Conservation (phyloP, 2,329 filamentous ascomycete genomes). For the Cladophialophora psammophila region DNA sequence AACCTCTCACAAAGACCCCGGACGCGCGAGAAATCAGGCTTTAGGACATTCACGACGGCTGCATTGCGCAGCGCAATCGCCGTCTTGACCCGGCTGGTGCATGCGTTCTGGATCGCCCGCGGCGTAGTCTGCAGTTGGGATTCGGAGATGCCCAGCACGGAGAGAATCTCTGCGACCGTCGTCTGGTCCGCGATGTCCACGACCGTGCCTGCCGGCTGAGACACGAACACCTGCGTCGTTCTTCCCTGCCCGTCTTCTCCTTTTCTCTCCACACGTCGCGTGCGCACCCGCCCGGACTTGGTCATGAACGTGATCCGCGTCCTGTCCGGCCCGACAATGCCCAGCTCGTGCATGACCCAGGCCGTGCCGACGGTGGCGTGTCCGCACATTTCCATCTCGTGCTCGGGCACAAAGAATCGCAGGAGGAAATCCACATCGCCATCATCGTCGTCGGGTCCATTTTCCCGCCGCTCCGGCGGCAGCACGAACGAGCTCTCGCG, state of each 20-base stretch:
- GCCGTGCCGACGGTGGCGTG: constrained; percentile 20
- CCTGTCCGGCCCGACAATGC: background rate
- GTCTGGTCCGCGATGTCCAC: background rate
- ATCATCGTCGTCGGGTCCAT: background rate
- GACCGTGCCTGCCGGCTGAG: constrained; percentile 13
- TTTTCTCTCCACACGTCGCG: background rate
- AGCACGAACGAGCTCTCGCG: constrained; percentile 14
- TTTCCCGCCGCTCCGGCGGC: background rate
- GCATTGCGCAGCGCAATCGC: constrained; percentile 1
- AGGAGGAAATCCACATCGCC: constrained; percentile 7
- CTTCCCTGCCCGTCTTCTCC: background rate
- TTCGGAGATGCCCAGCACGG: constrained; percentile 2
- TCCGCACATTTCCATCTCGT: constrained; percentile 24
- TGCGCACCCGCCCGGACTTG: constrained; percentile 12
- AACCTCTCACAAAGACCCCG: constrained; percentile 9
- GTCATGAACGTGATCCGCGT: constrained; percentile 3
- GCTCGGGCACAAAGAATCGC: constrained; percentile 18
- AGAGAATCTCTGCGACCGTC: background rate
- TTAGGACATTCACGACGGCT: constrained; percentile 7
- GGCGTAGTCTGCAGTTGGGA: background rate
- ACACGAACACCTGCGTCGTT: constrained; percentile 14
- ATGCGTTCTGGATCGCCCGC: constrained; percentile 7
- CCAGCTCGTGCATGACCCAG: constrained; percentile 17
- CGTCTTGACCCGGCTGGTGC: constrained; percentile 19
- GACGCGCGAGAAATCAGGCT: constrained; percentile 11